phyloP scores from a whole-genome alignment of 805 yeast species.

The Pichia phayaonensis region DNA sequence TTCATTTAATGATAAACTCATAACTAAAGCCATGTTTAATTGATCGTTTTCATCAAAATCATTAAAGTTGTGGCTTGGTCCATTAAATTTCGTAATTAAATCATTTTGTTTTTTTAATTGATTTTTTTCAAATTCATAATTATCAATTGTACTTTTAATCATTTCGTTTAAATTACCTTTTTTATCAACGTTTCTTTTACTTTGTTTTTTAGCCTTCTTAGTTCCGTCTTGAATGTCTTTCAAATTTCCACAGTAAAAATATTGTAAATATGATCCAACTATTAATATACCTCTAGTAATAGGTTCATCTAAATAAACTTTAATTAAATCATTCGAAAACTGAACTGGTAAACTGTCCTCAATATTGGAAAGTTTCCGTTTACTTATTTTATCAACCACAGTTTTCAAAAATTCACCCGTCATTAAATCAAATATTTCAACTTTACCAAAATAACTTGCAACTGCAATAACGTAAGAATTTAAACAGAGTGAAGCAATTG shows the following conservation, averaged over 20 bases:
- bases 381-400: conserved; percentile 15
- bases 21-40: conserved; percentile 35
- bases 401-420: conserved; percentile 36
- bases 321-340: conserved; percentile 1
- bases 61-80: conserved; percentile 20
- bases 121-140: conserved; percentile 22
- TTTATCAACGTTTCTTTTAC: conserved; percentile 9
- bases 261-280: conserved; percentile 37
- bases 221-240: conserved; percentile 12
- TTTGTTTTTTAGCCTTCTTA: conserved; percentile 10
- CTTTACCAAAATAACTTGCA: conserved; percentile 37
- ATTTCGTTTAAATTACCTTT: conserved; percentile 22
- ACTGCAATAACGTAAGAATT: conserved; percentile 27
- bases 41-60: conserved; percentile 34
- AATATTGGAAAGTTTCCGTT: conserved; percentile 13
- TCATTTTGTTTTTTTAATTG: conserved; percentile 16
- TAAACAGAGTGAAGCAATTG: conserved; percentile 23
- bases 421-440: conserved; percentile 34
- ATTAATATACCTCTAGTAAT: conserved; percentile 31
- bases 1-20: conserved; percentile 27
- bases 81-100: conserved; percentile 40
- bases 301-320: conserved; percentile 16
- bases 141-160: conserved; percentile 29
- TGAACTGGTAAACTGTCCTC: conserved; percentile 7
- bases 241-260: conserved; percentile 39